Evolutionary conservation across 73 alveolate species (phyloP), one percentile per base, ranked within the genome.

Genomic region (Blepharisma stoltei): DNA sequence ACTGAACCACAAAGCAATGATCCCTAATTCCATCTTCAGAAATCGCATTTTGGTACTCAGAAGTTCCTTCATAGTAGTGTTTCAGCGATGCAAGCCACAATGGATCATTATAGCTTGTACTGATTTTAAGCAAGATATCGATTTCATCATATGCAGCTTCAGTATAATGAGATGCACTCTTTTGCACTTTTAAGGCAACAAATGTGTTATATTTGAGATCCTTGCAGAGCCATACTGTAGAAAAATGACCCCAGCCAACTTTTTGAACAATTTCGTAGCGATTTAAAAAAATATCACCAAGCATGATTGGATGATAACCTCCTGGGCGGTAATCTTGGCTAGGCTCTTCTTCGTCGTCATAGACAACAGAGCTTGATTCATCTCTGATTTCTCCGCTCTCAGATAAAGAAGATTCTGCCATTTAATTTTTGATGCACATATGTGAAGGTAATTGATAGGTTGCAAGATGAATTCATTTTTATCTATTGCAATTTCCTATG

Each of bases 131-230:
- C 6, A 97, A 88, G 65, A 95, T 95, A 86, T 94, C 98, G 23
- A 97, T 98, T 86, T 97, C 99, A 79, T 97, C 99, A 81, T 95
- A 97, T 11, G 99, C 99, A 27, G 99, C 99, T 77, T 92, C 99
- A n/a, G 95, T 80, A 80, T 96, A 97, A 78, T 97, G 97, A 20
- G 95, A 93, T 8, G 99, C 98, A 82, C 98, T 93, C 89, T 97
- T 96, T 82, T 97, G 96, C 46, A 97, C 94, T 90, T 97, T 95
- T 78, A 90, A 75, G 14, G 97, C 98, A 0, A 92, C 98, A 82
- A 90, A 92, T 66, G 90, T 88, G 50, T 93, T 94, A 77, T 92
- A 88, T 71, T 93, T 87, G 53, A 27, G 21, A 77, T 97, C 99
- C 76, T 89, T 93, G 44, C 99, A 96, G 27, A 97, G 96, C 99